Percentiles rank a stretch among this genome's conserved stretches.
These are phyloP conservation scores for Salvia sclarea DNA, from an alignment of 305 asterid genomes.

Conservation along the genomic window DNA sequence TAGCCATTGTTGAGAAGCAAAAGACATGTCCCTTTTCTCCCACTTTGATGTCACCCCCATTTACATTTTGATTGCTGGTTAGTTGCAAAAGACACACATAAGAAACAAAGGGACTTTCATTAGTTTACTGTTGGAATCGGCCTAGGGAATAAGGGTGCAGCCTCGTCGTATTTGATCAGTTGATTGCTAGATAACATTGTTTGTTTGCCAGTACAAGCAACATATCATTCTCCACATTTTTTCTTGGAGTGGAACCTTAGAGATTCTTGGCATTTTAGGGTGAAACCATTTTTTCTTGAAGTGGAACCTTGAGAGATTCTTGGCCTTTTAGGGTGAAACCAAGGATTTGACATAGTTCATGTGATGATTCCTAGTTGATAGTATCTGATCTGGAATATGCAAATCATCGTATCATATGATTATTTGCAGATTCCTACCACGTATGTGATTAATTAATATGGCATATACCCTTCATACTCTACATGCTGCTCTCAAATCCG, in stretches of 20 bases:
- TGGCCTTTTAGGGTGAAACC: not conserved
- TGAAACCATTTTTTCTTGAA: not conserved
- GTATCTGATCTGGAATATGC: constrained; percentile 16
- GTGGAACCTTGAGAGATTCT: not conserved
- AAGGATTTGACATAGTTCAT: not conserved
- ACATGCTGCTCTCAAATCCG: too few relatives aligned
- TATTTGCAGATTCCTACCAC: constrained; percentile 20
- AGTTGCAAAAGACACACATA: constrained; percentile 35
- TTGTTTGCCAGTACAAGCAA: not conserved
- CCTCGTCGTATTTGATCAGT: not conserved
- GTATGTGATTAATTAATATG: not conserved
- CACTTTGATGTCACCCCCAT: constrained; percentile 16
- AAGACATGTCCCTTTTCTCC: not conserved
- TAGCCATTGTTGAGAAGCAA: constrained; percentile 11
- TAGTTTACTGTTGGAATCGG: constrained; percentile 17
- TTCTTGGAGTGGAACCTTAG: too few relatives aligned
- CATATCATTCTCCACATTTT: too few relatives aligned
- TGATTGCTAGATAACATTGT: not conserved
- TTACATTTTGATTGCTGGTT: constrained; percentile 15
- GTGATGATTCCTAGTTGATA: constrained; percentile 15
- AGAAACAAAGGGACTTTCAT: constrained; percentile 17
- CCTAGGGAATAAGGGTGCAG: not conserved
- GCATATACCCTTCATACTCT: too few relatives aligned
- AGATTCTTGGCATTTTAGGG: too few relatives aligned
- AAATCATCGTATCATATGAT: not conserved